These are phyloP conservation scores for Fusarium guadeloupense DNA, from an alignment of 2,329 filamentous ascomycete genomes.

Conservation along the genomic window DNA sequence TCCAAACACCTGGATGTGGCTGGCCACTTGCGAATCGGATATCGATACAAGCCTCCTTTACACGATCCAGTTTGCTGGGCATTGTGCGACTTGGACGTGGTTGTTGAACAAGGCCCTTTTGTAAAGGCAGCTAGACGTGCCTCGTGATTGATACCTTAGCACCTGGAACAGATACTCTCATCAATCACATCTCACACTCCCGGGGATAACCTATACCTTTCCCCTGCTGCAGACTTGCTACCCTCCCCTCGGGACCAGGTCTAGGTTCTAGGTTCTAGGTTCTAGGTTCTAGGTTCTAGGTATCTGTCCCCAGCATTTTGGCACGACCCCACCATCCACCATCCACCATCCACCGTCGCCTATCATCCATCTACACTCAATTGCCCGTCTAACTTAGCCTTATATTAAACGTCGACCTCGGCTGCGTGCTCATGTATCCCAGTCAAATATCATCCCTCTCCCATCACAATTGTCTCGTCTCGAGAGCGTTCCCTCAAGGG, in stretches of 20 bases:
- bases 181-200: slow-evolving; percentile 18
- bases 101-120: slow-evolving; percentile 22
- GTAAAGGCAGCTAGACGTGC: slow-evolving; percentile 11
- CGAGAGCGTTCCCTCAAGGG: slow-evolving; percentile 7
- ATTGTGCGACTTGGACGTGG: slow-evolving; percentile 8
- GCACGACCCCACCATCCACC: slow-evolving; percentile 27
- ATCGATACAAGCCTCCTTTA: slow-evolving; percentile 36
- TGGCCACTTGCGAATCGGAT: slow-evolving; percentile 26
- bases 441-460: slow-evolving; percentile 9
- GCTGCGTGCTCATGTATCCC: slow-evolving; percentile 34
- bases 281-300: neutral
- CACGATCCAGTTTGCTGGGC: slow-evolving; percentile 34
- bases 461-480: slow-evolving; percentile 18
- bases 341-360: slow-evolving; percentile 3
- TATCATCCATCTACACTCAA: slow-evolving; percentile 1
- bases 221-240: slow-evolving; percentile 16
- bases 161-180: slow-evolving; percentile 4
- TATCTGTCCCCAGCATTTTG: slow-evolving; percentile 35
- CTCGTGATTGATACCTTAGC: too few relatives aligned
- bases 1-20: slow-evolving; percentile 42
- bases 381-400: neutral
- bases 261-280: neutral
- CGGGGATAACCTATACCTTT: neutral
- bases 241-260: slow-evolving; percentile 35
- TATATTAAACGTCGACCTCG: neutral